phyloP scores from a whole-genome alignment of 352 stramenopile genomes.

The Thalassiosira delicatula region DNA sequence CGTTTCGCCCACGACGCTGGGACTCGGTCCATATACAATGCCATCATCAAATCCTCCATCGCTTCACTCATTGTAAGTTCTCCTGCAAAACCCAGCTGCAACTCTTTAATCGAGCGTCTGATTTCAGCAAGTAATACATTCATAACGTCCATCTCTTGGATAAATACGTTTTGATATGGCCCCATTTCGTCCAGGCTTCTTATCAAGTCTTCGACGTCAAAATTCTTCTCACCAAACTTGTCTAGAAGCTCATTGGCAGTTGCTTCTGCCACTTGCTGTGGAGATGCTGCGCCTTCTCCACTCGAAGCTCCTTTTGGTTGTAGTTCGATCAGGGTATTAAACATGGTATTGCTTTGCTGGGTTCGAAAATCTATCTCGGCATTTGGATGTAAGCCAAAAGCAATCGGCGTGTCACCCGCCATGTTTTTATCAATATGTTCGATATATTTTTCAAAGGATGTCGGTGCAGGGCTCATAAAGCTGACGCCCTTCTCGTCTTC shows the following conservation, averaged over 20 bases:
- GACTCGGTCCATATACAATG: conserved; percentile 89
- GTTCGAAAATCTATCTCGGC: conserved; percentile 98
- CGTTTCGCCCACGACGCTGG: conserved; percentile 93
- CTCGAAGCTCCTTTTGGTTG: conserved; percentile 87
- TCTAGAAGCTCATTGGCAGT: conserved; percentile 92
- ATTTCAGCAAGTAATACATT: conserved; percentile 95
- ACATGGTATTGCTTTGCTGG: conserved; percentile 94
- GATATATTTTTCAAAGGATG: conserved; percentile 96
- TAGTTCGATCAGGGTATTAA: conserved; percentile 94
- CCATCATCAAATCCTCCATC: conserved; percentile 95
- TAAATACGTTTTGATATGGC: conserved; percentile 96
- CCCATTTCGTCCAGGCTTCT: conserved; percentile 92
- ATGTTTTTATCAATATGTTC: conserved; percentile 96
- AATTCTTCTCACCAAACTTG: conserved; percentile 95
- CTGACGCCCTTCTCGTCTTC: conserved; percentile 94
- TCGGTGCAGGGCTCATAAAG: conserved; percentile 94
- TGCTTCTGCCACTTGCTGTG: conserved; percentile 90
- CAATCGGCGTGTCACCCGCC: conserved; percentile 94
- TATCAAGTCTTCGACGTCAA: conserved; percentile 95
- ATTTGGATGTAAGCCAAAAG: conserved; percentile 97
- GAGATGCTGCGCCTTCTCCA: conserved; percentile 90
- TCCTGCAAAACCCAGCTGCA: conserved; percentile 95
- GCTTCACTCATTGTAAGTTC: conserved; percentile 97
- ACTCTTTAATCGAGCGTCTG: conserved; percentile 93
- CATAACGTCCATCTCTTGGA: conserved; percentile 98